Base-by-base conservation (phyloP, 768 basidiomycete species). In the Dentipellis sp. region DNA sequence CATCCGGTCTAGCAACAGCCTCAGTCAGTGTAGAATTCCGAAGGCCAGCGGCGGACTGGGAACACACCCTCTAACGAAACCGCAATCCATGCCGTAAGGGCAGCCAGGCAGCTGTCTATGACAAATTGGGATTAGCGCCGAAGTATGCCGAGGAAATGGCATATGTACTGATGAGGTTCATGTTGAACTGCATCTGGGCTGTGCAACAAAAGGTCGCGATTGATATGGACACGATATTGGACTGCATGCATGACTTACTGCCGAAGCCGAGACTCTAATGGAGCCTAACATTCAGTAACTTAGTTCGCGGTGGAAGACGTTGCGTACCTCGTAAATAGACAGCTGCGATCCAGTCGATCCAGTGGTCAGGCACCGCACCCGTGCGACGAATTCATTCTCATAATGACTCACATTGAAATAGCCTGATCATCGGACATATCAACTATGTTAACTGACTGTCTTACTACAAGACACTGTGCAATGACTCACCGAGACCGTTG, bases 181-280 rank as follows among this genome's bases (percentile, higher is more conserved):
- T 53, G 39, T 53, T 53, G 40, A 53, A 53, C 19, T 53, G 52
- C 52, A 53, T 53, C n/a, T 45, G 17, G 3, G 29, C 52, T 53
- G 52, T n/a, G 2, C 29, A 29, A 6, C 3, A 22, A 14, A 4
- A 34, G 10, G 39, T 12, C 22, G 52, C 7, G 7, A 14, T 21
- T 29, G 21, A 22, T 12, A 19, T 36, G 38, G 12, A 17, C 10
- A 29, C 29, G 6, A 29, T 6, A 6, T 6, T 6, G 21, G 36
- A 10, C 10, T 17, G 7, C 12, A 6, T 37, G 10, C 11, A n/a
- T 14, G 19, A n/a, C 52, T 23, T 23, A 53, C 52, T 53, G 23
- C 23, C 40, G 52, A 53, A 53, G 21, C 52, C 52, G 3, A 53
- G 39, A 39, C 52, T 53, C 52, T 53, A 37, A 16, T 4, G 35